These are phyloP conservation scores for Rosa chinensis DNA, from an alignment of 306 rosid species.

Conservation along the genomic window DNA sequence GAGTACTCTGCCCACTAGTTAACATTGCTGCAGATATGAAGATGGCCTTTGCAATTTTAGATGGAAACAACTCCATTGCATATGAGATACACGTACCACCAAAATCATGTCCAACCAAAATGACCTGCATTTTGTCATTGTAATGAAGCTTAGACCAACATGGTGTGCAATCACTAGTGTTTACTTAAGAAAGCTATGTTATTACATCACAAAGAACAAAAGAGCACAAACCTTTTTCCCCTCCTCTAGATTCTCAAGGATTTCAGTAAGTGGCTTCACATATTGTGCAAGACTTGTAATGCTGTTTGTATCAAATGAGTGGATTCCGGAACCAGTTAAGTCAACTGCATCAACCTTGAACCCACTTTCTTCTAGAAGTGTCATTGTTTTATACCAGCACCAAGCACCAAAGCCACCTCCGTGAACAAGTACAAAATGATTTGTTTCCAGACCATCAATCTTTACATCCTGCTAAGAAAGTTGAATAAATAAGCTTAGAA, in stretches of 20 bases:
- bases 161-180: background rate
- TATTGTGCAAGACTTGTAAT: slow-evolving; percentile 63
- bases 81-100: slow-evolving; percentile 79
- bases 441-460: slow-evolving; percentile 66
- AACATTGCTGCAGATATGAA: slow-evolving; percentile 80
- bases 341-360: slow-evolving; percentile 72
- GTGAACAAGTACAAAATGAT: slow-evolving; percentile 65
- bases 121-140: slow-evolving; percentile 42
- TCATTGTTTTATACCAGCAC: slow-evolving; percentile 89
- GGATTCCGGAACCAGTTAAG: slow-evolving; percentile 75
- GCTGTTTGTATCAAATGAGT: slow-evolving; percentile 58
- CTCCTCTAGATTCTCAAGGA: slow-evolving; percentile 55
- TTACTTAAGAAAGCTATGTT: background rate
- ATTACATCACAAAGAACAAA: background rate
- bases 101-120: slow-evolving; percentile 85
- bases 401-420: slow-evolving; percentile 95
- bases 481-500: background rate
- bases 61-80: slow-evolving; percentile 73
- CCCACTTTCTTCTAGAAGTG: slow-evolving; percentile 74
- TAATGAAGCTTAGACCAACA: background rate
- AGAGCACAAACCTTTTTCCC: slow-evolving; percentile 56
- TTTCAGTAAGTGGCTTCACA: slow-evolving; percentile 64
- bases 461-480: slow-evolving; percentile 41
- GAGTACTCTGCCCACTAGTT: slow-evolving; percentile 66
- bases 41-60: slow-evolving; percentile 66